Evolutionary conservation across 202 grass and related monocot species (phyloP).

Genomic region (Zizania palustris): DNA sequence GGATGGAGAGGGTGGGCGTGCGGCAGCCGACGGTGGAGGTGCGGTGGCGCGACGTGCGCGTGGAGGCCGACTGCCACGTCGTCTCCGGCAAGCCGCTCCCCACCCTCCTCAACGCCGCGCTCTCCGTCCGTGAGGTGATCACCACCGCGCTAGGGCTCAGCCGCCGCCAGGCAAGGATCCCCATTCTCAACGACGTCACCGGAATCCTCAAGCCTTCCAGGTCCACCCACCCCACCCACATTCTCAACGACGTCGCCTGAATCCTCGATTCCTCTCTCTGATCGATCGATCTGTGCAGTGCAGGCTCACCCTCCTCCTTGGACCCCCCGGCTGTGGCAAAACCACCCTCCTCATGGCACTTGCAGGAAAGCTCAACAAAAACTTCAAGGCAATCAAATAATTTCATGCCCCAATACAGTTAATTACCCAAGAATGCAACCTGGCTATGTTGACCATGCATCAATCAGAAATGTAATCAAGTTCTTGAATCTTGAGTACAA

Average conservation of each 20-base stretch:
- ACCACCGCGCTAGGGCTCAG: slow-evolving; percentile 47
- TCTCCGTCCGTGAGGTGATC: slow-evolving; percentile 25
- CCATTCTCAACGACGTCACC: slow-evolving; percentile 60
- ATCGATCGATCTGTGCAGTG: not conserved
- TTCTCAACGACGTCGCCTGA: slow-evolving; percentile 62
- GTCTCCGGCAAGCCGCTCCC: slow-evolving; percentile 57
- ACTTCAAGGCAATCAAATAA: not conserved
- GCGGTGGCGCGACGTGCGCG: slow-evolving; percentile 32
- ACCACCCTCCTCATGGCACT: slow-evolving; percentile 21
- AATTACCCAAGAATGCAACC: no score
- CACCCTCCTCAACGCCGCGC: slow-evolving; percentile 51
- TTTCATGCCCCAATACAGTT: not conserved
- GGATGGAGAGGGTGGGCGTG: slow-evolving; percentile 62
- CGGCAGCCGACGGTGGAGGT: slow-evolving; percentile 59
- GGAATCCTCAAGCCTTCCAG: slow-evolving; percentile 74
- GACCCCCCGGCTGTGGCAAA: not conserved
- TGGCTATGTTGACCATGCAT: no score
- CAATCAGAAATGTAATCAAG: no score
- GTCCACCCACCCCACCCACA: slow-evolving; percentile 39
- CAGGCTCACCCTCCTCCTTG: slow-evolving; percentile 2
- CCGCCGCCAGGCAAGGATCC: slow-evolving; percentile 48
- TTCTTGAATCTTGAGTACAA: no score
- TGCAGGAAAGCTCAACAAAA: not conserved
- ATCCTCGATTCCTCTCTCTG: slow-evolving; percentile 58
- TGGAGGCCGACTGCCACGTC: slow-evolving; percentile 46